Evolutionary conservation across 139 green algal species (phyloP).

Genomic region (Nannochloris sp.): DNA sequence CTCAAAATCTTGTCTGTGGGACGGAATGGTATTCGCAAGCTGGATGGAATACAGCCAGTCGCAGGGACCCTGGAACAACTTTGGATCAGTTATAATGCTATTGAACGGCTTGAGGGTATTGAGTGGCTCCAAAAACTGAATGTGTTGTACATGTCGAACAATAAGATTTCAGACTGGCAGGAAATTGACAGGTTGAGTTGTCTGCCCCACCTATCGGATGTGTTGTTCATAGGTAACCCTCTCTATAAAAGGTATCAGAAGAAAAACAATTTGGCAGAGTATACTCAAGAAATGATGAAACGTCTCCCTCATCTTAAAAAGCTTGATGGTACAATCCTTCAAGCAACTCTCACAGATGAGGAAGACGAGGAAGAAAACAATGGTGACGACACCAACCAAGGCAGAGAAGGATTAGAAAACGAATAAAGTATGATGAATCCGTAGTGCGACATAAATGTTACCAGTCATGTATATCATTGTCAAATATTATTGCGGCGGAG

Average conservation of each 20-base stretch:
- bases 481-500: too few relatives aligned
- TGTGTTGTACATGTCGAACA: slow-evolving; percentile 84
- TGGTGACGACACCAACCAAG: background rate
- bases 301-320: slow-evolving; percentile 65
- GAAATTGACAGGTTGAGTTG: slow-evolving; percentile 65
- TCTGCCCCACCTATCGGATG: slow-evolving; percentile 63
- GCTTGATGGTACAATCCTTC: slow-evolving; percentile 79
- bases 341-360: slow-evolving; percentile 68
- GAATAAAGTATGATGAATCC: too few relatives aligned
- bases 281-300: slow-evolving; percentile 64
- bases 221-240: slow-evolving; percentile 84
- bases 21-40: slow-evolving; percentile 89
- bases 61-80: slow-evolving; percentile 82
- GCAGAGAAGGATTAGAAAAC: too few relatives aligned
- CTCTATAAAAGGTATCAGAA: slow-evolving; percentile 69
- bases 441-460: too few relatives aligned
- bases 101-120: slow-evolving; percentile 69
- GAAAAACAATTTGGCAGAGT: slow-evolving; percentile 47
- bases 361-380: slow-evolving; percentile 15
- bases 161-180: slow-evolving; percentile 66
- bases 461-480: too few relatives aligned
- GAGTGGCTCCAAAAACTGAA: slow-evolving; percentile 73
- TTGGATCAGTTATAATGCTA: slow-evolving; percentile 88
- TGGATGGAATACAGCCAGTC: slow-evolving; percentile 85
- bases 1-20: slow-evolving; percentile 77